phyloP scores from a whole-genome alignment of 306 rosid genomes.

The Lotus japonicus region DNA sequence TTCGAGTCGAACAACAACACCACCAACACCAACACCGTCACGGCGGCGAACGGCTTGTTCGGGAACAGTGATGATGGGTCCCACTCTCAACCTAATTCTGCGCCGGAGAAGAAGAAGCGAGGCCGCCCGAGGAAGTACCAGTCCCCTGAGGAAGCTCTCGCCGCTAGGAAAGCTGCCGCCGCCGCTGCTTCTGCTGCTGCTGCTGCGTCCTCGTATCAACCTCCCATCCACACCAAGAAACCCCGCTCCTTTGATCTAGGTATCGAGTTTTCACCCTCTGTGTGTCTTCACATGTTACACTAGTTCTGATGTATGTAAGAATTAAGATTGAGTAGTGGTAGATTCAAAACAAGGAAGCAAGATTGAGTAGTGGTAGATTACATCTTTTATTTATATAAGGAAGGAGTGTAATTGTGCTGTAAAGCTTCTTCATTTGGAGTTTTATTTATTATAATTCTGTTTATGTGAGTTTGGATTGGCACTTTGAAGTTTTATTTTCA shows the following conservation, averaged over 20 bases:
- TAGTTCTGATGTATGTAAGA: too few relatives aligned
- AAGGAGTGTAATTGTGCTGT: too few relatives aligned
- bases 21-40: constrained; percentile 22
- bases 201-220: constrained; percentile 45
- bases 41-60: constrained; percentile 50
- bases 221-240: constrained; percentile 39
- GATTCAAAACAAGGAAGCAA: too few relatives aligned
- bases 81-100: constrained; percentile 43
- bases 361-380: too few relatives aligned
- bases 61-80: constrained; percentile 38
- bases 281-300: too few relatives aligned
- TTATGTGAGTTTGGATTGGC: too few relatives aligned
- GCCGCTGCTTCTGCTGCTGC: neutral
- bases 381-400: too few relatives aligned
- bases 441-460: too few relatives aligned
- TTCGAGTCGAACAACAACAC: constrained; percentile 23
- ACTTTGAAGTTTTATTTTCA: too few relatives aligned
- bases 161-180: constrained; percentile 51
- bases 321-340: too few relatives aligned
- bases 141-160: constrained; percentile 65
- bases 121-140: constrained; percentile 85
- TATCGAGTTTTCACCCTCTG: neutral
- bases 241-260: constrained; percentile 44
- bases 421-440: too few relatives aligned
- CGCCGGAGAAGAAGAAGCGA: constrained; percentile 61